phyloP scores from a whole-genome alignment of 768 basidiomycete species.

The Rhizopogon vulgaris region DNA sequence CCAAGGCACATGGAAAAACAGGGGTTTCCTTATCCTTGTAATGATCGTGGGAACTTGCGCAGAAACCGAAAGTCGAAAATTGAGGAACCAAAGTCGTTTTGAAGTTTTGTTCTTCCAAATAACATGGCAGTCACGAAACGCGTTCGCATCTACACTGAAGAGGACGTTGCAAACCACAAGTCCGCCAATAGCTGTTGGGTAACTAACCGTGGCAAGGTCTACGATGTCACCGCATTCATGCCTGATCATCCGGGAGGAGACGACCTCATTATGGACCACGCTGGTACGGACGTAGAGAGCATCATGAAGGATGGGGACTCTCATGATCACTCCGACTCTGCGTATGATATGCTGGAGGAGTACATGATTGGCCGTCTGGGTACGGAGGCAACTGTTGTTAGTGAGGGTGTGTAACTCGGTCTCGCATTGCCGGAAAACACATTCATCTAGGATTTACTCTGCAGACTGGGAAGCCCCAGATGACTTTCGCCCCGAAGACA shows the following conservation, averaged over 20 bases:
- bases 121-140: slow-evolving; percentile 55
- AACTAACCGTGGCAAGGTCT: slow-evolving; percentile 74
- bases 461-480: slow-evolving; percentile 87
- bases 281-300: slow-evolving; percentile 74
- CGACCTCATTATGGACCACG: slow-evolving; percentile 77
- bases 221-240: slow-evolving; percentile 82
- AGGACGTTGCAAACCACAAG: slow-evolving; percentile 67
- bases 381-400: slow-evolving; percentile 63
- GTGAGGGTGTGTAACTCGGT: slow-evolving; percentile 56
- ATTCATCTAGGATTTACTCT: neutral
- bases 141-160: slow-evolving; percentile 64
- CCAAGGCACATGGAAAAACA: neutral
- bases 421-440: neutral
- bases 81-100: slow-evolving; percentile 1
- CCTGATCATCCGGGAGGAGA: slow-evolving; percentile 93
- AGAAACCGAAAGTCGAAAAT: slow-evolving; percentile 6
- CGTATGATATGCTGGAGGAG: slow-evolving; percentile 89
- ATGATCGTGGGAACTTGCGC: slow-evolving; percentile 6
- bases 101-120: slow-evolving; percentile 2
- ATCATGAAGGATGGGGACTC: slow-evolving; percentile 76
- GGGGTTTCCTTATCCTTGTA: neutral
- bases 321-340: slow-evolving; percentile 88
- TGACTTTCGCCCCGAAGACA: slow-evolving; percentile 89
- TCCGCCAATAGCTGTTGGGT: slow-evolving; percentile 72
- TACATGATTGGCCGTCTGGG: slow-evolving; percentile 83